Evolutionary conservation across 345 rosid species (phyloP), one percentile per base, ranked within the genome.

Genomic region (Camelina laxa): DNA sequence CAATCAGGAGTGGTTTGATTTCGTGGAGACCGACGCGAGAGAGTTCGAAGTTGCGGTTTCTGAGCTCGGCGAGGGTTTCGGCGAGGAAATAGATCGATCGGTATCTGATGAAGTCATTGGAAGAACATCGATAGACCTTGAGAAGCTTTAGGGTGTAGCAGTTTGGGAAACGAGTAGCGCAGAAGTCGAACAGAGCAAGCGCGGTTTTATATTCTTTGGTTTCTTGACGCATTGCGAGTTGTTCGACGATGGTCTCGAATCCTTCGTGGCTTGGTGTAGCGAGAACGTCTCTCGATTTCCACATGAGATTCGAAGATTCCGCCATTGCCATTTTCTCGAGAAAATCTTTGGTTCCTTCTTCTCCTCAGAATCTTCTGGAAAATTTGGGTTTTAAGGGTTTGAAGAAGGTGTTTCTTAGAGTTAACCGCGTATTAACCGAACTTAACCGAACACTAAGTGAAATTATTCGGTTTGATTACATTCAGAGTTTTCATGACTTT

Each of bases 1-100:
- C 31, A 27, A 55, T 55, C 73, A 68, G 1, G 9, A 56, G 30
- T 4, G 51, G 62, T 24, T 53, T 68, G 38, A 68, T 55, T 21
- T 39, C 53, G 11, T 31, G 2, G 4, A 69, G 48, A 24, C 17
- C 8, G 7, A 19, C 9, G 5, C 4, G 45, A 33, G 70, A 49
- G 58, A 65, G 45, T 31, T 65, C 45, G 11, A 2, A 3, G 7
- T 45, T 6, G 17, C 7, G 16, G 13, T 1, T 5, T 54, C 39
- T 39, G 3, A 22, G 41, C 0, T 3, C 16, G 5, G 4, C 4
- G 3, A 67, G 4, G 2, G 19, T 20, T 8, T 8, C 17, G 12
- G 64, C 57, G 31, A 69, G 51, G 13, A 41, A 7, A 22, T 6
- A 2, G 20, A 69, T 56, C 5, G 73, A 27, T 7, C 5, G 30